phyloP scores from a whole-genome alignment of 2,329 filamentous ascomycete genomes.

The Hypoxylon sp. region DNA sequence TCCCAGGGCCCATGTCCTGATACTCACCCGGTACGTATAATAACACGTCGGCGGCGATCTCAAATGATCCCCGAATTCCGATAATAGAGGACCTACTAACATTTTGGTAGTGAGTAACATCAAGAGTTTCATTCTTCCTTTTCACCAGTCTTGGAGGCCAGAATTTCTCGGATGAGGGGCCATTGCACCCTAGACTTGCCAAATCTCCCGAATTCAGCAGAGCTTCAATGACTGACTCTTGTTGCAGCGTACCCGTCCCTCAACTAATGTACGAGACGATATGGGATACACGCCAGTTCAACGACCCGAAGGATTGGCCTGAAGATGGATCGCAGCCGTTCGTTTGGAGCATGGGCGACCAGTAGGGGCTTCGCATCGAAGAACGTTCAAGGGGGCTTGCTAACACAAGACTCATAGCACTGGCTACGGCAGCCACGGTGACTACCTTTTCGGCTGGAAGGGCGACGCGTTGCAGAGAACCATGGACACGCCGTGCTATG shows the following conservation, averaged over 20 bases:
- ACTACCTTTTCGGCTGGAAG: conserved; percentile 58
- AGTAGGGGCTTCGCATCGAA: conserved; percentile 32
- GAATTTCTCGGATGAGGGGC: neutral
- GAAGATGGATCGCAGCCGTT: conserved; percentile 57
- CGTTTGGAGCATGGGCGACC: conserved; percentile 53
- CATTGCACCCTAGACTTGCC: neutral
- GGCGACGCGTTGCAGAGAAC: conserved; percentile 55
- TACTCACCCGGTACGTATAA: conserved; percentile 51
- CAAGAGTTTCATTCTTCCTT: neutral
- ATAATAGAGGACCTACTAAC: neutral
- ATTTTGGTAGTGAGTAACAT: neutral
- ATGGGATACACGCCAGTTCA: conserved; percentile 58
- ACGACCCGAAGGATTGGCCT: conserved; percentile 57
- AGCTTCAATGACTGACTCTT: neutral
- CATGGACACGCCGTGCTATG: conserved; percentile 55
- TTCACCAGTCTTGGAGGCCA: neutral
- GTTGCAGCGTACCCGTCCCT: conserved; percentile 54
- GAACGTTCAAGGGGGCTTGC: neutral
- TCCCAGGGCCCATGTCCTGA: conserved; percentile 57
- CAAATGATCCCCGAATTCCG: neutral
- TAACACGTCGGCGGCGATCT: neutral
- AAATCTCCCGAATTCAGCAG: neutral
- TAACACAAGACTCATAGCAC: conserved; percentile 44
- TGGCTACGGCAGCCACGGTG: conserved; percentile 56
- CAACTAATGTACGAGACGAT: conserved; percentile 59